A percentile compares a stretch with the other conserved stretches of the same genome.
Conservation (phyloP, 208 protist species). For the Herpetomonas samuelpessoai region DNA sequence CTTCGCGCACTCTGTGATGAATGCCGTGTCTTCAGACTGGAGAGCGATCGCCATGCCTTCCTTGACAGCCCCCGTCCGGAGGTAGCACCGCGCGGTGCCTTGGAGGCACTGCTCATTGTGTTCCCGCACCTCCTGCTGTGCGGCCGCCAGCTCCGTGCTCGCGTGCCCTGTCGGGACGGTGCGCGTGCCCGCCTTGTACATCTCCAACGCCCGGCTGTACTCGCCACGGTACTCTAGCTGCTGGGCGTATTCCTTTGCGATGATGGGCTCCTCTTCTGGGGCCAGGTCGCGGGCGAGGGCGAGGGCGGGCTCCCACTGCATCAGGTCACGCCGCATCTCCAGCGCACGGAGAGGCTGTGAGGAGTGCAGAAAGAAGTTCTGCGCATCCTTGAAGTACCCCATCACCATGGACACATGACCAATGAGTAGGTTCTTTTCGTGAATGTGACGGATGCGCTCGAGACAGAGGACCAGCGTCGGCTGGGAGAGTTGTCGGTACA, state of each 20-base stretch:
- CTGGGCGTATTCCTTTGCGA: slow-evolving; percentile 94
- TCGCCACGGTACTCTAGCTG: slow-evolving; percentile 96
- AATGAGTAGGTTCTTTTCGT: slow-evolving; percentile 94
- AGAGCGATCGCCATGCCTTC: slow-evolving; percentile 85
- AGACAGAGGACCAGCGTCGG: slow-evolving; percentile 93
- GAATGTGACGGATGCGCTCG: slow-evolving; percentile 88
- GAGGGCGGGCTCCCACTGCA: slow-evolving; percentile 96
- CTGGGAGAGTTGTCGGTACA: slow-evolving; percentile 92
- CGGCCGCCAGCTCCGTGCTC: slow-evolving; percentile 73
- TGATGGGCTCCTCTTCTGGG: slow-evolving; percentile 83
- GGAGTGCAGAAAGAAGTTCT: slow-evolving; percentile 92
- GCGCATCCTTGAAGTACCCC: slow-evolving; percentile 91
- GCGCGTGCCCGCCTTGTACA: slow-evolving; percentile 77
- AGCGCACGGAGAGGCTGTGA: slow-evolving; percentile 92
- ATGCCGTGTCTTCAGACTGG: slow-evolving; percentile 52
- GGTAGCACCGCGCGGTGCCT: slow-evolving; percentile 84
- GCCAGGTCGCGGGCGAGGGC: slow-evolving; percentile 91
- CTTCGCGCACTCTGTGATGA: slow-evolving; percentile 91
- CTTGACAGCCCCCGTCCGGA: slow-evolving; percentile 85
- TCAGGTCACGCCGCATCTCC: slow-evolving; percentile 96
- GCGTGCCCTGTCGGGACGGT: slow-evolving; percentile 68
- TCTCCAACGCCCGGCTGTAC: slow-evolving; percentile 87
- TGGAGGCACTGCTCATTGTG: slow-evolving; percentile 85
- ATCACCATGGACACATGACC: slow-evolving; percentile 95
- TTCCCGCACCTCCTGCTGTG: slow-evolving; percentile 55